Base-by-base conservation (phyloP, 1,284 basidiomycete genomes). In the Trametes polyzona region DNA sequence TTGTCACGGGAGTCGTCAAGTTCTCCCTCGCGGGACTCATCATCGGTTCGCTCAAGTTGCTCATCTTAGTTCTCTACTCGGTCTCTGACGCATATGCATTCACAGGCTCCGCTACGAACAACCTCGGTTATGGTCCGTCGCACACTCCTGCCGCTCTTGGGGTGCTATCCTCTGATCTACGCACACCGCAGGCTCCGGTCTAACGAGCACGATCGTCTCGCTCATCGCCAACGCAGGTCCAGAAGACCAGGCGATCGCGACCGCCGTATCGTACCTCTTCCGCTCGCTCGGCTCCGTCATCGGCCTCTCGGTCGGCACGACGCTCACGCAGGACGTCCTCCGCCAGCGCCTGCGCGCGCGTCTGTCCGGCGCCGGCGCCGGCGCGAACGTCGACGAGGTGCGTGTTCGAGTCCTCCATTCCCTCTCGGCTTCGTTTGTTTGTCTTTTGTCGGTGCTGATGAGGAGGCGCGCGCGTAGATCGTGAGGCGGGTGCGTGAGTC, bases 181-280 rank as follows among this genome's bases (percentile, higher is more conserved):
- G n/a, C n/a, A n/a, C n/a, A n/a, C 30, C 14, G 0, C 51, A 83
- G 82, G 81, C 16, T 69, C 73, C 33, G 81, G 80, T 1, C 71
- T 84, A 9, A 86, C 84, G 0, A 84, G 81, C 0, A 82, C 79
- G 33, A 72, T 87, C 24, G 77, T 87, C 35, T 78, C 84, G 0
- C 71, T 86, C 36, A 84, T 86, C 40, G 82, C 84, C 0, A 86
- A 86, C 67, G 83, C 83, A 0, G 82, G 84, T 0, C 74, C 78
- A 24, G 76, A 71, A 36, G 83, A 87, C 65, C 84, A 87, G 64
- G 84, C 84, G 5, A 81, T 86, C 33, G 83, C 84, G 1, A 87
- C 83, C 3, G 84, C 84, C 35, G 84, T 83, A 1, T 84, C 83
- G 0, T 86, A 87, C 64, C 80, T 87, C 29, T 86, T 86, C 74